These are phyloP conservation scores for Wickerhamomyces alni DNA, from an alignment of 805 yeast genomes.

Conservation along the genomic window DNA sequence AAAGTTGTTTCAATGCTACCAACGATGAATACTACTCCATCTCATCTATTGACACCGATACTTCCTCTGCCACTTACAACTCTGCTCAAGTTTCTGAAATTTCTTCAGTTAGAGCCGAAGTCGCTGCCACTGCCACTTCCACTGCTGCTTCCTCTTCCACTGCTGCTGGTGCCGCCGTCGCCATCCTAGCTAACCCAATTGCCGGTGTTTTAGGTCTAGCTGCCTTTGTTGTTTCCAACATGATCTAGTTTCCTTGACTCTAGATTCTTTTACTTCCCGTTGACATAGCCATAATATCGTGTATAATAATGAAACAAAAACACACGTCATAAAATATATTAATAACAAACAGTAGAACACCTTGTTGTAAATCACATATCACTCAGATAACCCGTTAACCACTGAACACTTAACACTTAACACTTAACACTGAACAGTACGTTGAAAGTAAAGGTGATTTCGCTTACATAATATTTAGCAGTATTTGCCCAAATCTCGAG, in stretches of 20 bases:
- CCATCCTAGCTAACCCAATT: slow-evolving; percentile 13
- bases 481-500: neutral
- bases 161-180: slow-evolving; percentile 13
- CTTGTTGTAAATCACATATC: too few relatives aligned
- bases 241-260: slow-evolving; percentile 8
- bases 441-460: too few relatives aligned
- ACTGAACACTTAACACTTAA: too few relatives aligned
- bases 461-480: too few relatives aligned
- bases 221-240: slow-evolving; percentile 16
- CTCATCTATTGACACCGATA: slow-evolving; percentile 19
- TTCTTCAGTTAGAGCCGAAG: slow-evolving; percentile 15
- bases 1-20: slow-evolving; percentile 37
- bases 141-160: slow-evolving; percentile 12
- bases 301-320: neutral
- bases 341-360: too few relatives aligned
- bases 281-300: too few relatives aligned
- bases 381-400: too few relatives aligned
- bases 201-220: slow-evolving; percentile 18
- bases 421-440: too few relatives aligned
- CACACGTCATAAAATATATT: too few relatives aligned
- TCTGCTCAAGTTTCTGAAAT: slow-evolving; percentile 11
- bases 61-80: slow-evolving; percentile 20
- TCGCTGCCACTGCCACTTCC: slow-evolving; percentile 13
- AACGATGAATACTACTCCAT: slow-evolving; percentile 31
- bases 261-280: too few relatives aligned